Percentiles rank a stretch among this genome's conserved stretches.
phyloP scores from a whole-genome alignment of 495 filamentous ascomycete genomes.

The Trichoderma virens region DNA sequence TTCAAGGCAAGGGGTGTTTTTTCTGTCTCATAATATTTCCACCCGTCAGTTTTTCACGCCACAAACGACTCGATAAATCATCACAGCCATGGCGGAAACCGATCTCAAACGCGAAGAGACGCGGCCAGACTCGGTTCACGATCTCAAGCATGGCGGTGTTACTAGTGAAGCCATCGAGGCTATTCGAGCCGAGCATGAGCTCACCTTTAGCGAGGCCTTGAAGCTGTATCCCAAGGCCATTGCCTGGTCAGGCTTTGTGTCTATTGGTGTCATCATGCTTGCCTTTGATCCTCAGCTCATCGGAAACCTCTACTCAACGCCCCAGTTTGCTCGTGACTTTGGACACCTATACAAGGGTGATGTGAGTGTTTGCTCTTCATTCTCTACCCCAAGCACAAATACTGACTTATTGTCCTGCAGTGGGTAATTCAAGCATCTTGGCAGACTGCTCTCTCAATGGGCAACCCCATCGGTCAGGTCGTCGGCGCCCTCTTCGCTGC shows the following conservation, averaged over 20 bases:
- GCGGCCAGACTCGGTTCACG: background rate
- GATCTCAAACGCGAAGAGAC: background rate
- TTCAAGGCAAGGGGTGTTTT: no score
- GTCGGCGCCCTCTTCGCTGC: constrained; percentile 29
- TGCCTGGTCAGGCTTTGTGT: constrained; percentile 42
- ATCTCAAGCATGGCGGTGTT: background rate
- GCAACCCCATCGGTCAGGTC: constrained; percentile 28
- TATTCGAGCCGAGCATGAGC: constrained; percentile 29
- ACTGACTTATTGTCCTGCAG: background rate
- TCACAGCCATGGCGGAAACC: background rate
- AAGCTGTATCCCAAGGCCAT: constrained; percentile 40
- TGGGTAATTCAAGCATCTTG: constrained; percentile 27
- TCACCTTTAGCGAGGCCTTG: constrained; percentile 32
- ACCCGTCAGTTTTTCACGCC: no score
- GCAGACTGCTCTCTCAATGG: constrained; percentile 30
- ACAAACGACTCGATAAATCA: background rate
- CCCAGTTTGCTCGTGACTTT: constrained; percentile 18
- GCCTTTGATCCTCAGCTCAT: constrained; percentile 42
- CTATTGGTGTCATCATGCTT: constrained; percentile 48
- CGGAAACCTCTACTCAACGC: constrained; percentile 26
- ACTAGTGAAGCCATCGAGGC: constrained; percentile 25
- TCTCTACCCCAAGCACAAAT: background rate
- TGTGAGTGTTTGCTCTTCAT: background rate
- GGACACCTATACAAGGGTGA: background rate
- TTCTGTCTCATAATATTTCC: no score